Evolutionary conservation across 768 basidiomycete genomes (phyloP), one percentile per base, ranked within the genome.

Genomic region (Phaffia tasmanica): DNA sequence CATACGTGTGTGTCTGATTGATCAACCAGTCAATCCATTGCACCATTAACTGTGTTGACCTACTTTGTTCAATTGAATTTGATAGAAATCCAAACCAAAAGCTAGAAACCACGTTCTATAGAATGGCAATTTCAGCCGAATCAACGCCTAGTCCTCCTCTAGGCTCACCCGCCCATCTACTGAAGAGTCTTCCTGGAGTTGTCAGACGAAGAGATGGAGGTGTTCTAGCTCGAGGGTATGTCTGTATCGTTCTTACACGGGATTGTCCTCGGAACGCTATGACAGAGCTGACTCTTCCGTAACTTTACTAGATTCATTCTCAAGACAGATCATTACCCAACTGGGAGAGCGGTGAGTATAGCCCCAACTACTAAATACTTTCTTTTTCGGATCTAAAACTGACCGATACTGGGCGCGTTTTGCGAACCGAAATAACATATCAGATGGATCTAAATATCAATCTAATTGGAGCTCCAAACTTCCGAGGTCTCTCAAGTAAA

Each of bases 401-500:
- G 15, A 29, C 29, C 46, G 6, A 23, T 23, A 14, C 59, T 64
- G 25, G 55, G 63, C 30, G 67, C n/a, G 1, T 57, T 56, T 3
- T 64, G 29, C 55, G 11, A 49, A 57, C 19, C 19, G 30, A 59
- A 29, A 61, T n/a, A 30, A 48, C 60, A 14, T 30, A 64, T 59
- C 68, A 90, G 89, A 89, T 53, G 83, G 92, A 70, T 74, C 82
- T 98, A 1, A 90, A 94, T 72, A 81, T 97, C 30, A 89, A 88
- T 66, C 81, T 99, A 11, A 86, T 91, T 73, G 94, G 95, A 46
- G 94, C 94, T 21, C 92, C 94, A 3, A 97, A 98, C 77, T 97
- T 98, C 74, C 81, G 95, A 70, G 84, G 87, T 16, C 87, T 64
- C 32, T 51, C 58, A 15, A 59, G 56, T 50, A 42, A 84, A 57